Conservation (phyloP, 176 grass and related monocot species). For the Hsuehochloa calcarea region DNA sequence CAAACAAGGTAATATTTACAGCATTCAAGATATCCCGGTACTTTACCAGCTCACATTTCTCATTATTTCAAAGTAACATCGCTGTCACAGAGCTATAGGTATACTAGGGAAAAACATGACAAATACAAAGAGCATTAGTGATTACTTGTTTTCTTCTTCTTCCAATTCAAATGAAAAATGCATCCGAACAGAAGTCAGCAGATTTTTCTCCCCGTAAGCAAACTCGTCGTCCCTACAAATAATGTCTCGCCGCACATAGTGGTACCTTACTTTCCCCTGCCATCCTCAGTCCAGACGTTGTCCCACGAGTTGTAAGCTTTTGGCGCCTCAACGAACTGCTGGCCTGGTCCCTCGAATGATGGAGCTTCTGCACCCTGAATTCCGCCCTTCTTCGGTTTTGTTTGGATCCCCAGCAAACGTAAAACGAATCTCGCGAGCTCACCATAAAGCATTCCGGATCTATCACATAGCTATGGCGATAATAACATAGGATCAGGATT, state of each 20-base stretch:
- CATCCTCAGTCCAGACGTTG: slow-evolving; percentile 54
- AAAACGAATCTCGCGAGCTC: slow-evolving; percentile 72
- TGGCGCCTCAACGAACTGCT: slow-evolving; percentile 33
- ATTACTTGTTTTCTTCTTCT: slow-evolving; percentile 21
- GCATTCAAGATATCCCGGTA: not conserved
- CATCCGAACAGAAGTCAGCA: not conserved
- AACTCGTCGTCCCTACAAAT: slow-evolving; percentile 1
- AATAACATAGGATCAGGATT: slow-evolving; percentile 11
- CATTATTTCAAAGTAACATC: not conserved
- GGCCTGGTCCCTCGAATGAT: slow-evolving; percentile 10
- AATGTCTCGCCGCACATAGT: not conserved
- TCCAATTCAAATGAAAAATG: slow-evolving; percentile 12
- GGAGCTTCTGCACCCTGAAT: slow-evolving; percentile 28
- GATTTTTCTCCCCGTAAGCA: slow-evolving; percentile 17
- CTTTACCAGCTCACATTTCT: slow-evolving; percentile 18
- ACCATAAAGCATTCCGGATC: slow-evolving; percentile 67
- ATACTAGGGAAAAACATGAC: slow-evolving; percentile 13
- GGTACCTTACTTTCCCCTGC: slow-evolving; percentile 37
- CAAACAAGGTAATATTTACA: slow-evolving; percentile 9
- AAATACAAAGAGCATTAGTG: slow-evolving; percentile 14
- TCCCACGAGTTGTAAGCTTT: slow-evolving; percentile 67
- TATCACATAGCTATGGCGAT: slow-evolving; percentile 60
- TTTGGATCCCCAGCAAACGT: slow-evolving; percentile 65
- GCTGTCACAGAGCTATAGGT: slow-evolving; percentile 1
- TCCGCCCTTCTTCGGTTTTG: slow-evolving; percentile 43